Evolutionary conservation across 768 basidiomycete genomes (phyloP), one percentile per base, ranked within the genome.

Genomic region (Galerina marginata): DNA sequence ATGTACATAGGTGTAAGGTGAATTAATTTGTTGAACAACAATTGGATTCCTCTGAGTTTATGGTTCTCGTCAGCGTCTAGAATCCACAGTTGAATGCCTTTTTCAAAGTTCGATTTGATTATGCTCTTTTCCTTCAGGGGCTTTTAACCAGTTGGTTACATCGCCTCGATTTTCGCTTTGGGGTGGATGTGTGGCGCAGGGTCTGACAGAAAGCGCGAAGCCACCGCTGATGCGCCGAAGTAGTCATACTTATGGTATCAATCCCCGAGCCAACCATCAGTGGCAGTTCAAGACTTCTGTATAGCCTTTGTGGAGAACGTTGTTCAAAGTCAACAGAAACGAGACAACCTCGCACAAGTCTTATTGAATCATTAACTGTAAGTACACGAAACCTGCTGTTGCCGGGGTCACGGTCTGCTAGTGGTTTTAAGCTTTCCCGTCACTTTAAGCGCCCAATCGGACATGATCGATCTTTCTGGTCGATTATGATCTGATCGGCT

Each of bases 381-480:
- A 33, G 1, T 33, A 33, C 29, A 33, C 5, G 5, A 4, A 33
- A 33, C 7, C 29, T 33, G 5, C 29, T 4, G 29, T 33, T 7
- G 29, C 29, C 29, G 7, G 29, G 4, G 29, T 33, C 29, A 20
- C 20, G 20, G 20, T 20, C 20, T 20, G 20, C 20, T 20, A 20
- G 20, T 33, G 29, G 7, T 33, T 33, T 33, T 33, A 33, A 40
- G 47, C 29, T 39, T 39, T 40, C 11, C 23, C 38, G 12, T 56
- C 38, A 20, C 29, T 51, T 59, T 63, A 63, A 25, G 62, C 62
- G 62, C 62, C 58, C 62, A 63, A 63, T 63, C 63, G 55, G 59
- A 5, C 4, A 7, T 54, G 63, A 61, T 65, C 48, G 63, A 58
- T 65, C 57, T 50, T 29, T 15, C 29, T 33, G 5, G 38, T 37